Conservation (phyloP, 768 basidiomycete genomes). For the Collybiopsis luxurians region DNA sequence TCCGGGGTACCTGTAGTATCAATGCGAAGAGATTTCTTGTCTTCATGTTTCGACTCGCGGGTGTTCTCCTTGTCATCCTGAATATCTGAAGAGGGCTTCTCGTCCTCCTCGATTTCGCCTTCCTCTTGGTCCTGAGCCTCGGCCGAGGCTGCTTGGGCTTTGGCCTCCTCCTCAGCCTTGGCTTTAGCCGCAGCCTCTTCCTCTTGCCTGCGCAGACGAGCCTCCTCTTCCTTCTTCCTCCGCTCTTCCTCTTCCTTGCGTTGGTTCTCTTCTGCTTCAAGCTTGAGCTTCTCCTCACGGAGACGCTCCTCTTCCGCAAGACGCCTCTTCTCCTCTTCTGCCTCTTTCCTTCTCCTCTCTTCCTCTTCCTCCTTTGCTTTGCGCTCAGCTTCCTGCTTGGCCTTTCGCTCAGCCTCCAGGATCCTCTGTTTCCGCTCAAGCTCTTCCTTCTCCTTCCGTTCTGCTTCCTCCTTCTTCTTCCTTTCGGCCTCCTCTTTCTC, state of each 20-base stretch:
- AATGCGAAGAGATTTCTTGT: conserved; percentile 61
- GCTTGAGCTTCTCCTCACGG: conserved; percentile 31
- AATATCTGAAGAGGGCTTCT: conserved; percentile 27
- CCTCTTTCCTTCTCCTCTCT: conserved; percentile 17
- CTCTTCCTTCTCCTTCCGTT: conserved; percentile 44
- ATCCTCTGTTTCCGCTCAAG: conserved; percentile 36
- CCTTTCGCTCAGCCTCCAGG: conserved; percentile 31
- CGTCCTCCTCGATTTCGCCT: conserved; percentile 37
- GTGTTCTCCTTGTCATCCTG: neutral
- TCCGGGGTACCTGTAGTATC: conserved; percentile 47
- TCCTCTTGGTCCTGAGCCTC: conserved; percentile 29
- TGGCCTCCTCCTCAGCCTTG: conserved; percentile 37
- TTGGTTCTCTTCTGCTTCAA: conserved; percentile 30
- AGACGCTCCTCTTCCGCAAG: conserved; percentile 45
- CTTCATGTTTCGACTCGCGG: conserved; percentile 21
- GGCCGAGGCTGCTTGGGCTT: conserved; percentile 13
- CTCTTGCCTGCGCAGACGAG: conserved; percentile 47
- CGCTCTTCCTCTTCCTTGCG: conserved; percentile 27
- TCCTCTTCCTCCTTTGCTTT: conserved; percentile 23
- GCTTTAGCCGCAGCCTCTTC: conserved; percentile 41
- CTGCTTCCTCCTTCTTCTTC: conserved; percentile 29
- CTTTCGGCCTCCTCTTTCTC: conserved; percentile 31
- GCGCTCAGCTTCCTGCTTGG: conserved; percentile 29
- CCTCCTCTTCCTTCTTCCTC: conserved; percentile 37
- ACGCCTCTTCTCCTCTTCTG: conserved; percentile 30